Evolutionary conservation across 108 stramenopile genomes (phyloP).

Genomic region (Cyclotella distinguenda): DNA sequence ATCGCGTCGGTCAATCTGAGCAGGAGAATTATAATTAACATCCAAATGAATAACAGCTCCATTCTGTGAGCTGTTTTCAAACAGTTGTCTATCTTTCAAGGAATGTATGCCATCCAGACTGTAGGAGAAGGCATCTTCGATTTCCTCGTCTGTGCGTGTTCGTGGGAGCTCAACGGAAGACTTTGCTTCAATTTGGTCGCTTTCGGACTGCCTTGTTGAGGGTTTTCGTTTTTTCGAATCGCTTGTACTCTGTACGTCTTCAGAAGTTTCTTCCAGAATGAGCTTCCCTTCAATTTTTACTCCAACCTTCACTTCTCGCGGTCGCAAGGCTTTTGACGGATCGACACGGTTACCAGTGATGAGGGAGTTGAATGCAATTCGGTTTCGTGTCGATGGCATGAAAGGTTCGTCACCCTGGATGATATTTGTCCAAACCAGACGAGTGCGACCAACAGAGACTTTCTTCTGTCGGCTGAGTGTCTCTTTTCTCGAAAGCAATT

Average conservation of each 20-base stretch:
- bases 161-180: slow-evolving; percentile 12
- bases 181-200: neutral
- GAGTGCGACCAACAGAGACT: slow-evolving; percentile 57
- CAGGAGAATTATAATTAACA: slow-evolving; percentile 2
- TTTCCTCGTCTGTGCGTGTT: slow-evolving; percentile 31
- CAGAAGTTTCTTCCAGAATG: slow-evolving; percentile 38
- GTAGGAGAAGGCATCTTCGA: slow-evolving; percentile 30
- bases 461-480: slow-evolving; percentile 35
- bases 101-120: neutral
- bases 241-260: slow-evolving; percentile 15
- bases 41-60: slow-evolving; percentile 29
- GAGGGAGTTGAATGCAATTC: slow-evolving; percentile 52
- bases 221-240: slow-evolving; percentile 35
- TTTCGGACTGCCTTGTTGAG: slow-evolving; percentile 39
- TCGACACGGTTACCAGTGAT: slow-evolving; percentile 62
- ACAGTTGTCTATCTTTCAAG: neutral
- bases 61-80: neutral
- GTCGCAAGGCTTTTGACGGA: slow-evolving; percentile 50
- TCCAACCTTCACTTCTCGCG: slow-evolving; percentile 61
- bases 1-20: slow-evolving; percentile 12
- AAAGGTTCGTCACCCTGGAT: slow-evolving; percentile 33
- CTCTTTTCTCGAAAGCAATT: slow-evolving; percentile 22
- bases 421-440: slow-evolving; percentile 64
- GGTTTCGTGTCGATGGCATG: slow-evolving; percentile 33
- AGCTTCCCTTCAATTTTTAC: slow-evolving; percentile 59